A percentile compares a stretch with the other conserved stretches of the same genome.
Conservation (phyloP, 2,329 filamentous ascomycete genomes). For the Trichoderma brevicompactum region DNA sequence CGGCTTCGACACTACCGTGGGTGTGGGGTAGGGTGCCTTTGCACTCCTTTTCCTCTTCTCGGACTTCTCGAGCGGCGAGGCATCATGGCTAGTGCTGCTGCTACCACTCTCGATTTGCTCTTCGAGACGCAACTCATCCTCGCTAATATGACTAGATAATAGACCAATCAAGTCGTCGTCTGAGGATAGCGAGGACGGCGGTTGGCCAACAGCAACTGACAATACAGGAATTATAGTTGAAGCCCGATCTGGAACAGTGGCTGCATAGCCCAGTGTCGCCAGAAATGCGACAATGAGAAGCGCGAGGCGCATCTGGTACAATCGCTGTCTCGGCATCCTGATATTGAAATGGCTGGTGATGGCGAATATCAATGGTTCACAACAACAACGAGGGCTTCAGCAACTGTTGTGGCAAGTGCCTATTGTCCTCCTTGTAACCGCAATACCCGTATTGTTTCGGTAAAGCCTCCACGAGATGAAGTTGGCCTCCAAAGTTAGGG, state of each 20-base stretch:
- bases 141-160: not conserved
- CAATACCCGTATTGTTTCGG: not conserved
- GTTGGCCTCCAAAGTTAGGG: not conserved
- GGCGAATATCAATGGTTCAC: not conserved
- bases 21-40: not conserved
- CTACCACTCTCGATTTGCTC: not conserved
- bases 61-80: conserved; percentile 26
- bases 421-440: not conserved
- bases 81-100: not conserved
- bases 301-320: conserved; percentile 17
- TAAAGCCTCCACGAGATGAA: not conserved
- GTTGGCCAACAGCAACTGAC: not conserved
- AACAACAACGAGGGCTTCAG: not conserved
- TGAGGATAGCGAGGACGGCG: conserved; percentile 4
- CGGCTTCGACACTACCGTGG: conserved; percentile 3
- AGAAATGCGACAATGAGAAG: conserved; percentile 21
- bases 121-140: not conserved
- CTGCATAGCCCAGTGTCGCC: conserved; percentile 22
- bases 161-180: not conserved
- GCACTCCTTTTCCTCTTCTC: conserved; percentile 22
- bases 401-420: not conserved
- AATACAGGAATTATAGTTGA: conserved; percentile 25
- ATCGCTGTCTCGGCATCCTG: not conserved
- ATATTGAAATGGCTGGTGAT: not conserved
- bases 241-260: conserved; percentile 17